Conservation (phyloP, 108 stramenopile species). For the Phaeodactylum tricornutum region DNA sequence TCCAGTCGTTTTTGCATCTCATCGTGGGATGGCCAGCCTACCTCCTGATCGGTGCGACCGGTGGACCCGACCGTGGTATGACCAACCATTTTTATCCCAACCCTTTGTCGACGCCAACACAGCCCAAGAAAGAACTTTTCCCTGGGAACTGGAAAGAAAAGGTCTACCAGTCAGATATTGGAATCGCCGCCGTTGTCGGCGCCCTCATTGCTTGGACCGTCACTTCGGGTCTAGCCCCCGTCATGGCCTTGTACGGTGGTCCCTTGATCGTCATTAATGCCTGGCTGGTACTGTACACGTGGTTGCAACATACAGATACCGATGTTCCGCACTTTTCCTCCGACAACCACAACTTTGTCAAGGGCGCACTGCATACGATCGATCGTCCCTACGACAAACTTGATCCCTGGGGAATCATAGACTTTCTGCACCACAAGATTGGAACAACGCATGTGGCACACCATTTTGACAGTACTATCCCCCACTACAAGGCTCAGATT, state of each 20-base stretch:
- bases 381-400: conserved; percentile 92
- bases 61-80: conserved; percentile 64
- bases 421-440: conserved; percentile 94
- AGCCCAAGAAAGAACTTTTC: conserved; percentile 77
- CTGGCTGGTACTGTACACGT: conserved; percentile 97
- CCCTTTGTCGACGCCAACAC: conserved; percentile 51
- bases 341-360: conserved; percentile 88
- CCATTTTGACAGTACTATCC: conserved; percentile 88
- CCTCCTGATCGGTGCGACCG: conserved; percentile 71
- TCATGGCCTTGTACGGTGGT: conserved; percentile 84
- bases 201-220: conserved; percentile 46
- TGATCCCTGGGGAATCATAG: conserved; percentile 80
- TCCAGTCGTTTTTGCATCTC: conserved; percentile 68
- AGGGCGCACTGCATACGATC: conserved; percentile 94
- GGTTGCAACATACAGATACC: conserved; percentile 96
- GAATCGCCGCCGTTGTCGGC: conserved; percentile 72
- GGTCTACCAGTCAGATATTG: conserved; percentile 83
- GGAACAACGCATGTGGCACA: conserved; percentile 95
- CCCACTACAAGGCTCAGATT: conserved; percentile 77
- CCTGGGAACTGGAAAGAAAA: conserved; percentile 85
- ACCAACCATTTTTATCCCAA: conserved; percentile 68
- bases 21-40: conserved; percentile 81
- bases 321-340: conserved; percentile 94
- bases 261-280: conserved; percentile 92
- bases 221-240: conserved; percentile 61